phyloP scores from a whole-genome alignment of 2,329 filamentous ascomycete species.

The Penicillium digitatum region DNA sequence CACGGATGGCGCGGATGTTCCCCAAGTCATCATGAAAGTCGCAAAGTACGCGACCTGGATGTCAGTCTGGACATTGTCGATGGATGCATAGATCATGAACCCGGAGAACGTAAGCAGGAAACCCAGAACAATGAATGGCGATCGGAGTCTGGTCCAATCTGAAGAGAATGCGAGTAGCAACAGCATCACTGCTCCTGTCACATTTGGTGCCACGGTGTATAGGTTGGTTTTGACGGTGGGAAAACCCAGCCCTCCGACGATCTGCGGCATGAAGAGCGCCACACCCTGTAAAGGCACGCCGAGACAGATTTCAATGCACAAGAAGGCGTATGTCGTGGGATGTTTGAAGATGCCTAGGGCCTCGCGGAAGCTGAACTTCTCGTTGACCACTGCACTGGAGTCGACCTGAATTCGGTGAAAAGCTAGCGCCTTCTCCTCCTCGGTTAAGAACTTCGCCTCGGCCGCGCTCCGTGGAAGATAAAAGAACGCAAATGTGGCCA shows the following conservation, averaged over 20 bases:
- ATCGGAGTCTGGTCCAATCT: conserved; percentile 63
- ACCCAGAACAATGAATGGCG: conserved; percentile 69
- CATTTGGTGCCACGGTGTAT: conserved; percentile 76
- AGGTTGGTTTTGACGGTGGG: conserved; percentile 66
- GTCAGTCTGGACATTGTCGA: conserved; percentile 58
- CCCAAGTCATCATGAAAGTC: conserved; percentile 80
- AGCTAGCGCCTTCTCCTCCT: conserved; percentile 64
- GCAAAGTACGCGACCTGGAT: conserved; percentile 69
- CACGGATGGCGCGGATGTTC: conserved; percentile 69
- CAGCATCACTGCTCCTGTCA: conserved; percentile 68
- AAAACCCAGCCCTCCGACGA: conserved; percentile 53
- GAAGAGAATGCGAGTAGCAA: conserved; percentile 68
- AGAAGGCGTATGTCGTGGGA: conserved; percentile 52
- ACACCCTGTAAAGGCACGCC: conserved; percentile 58
- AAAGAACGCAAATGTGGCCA: conserved; percentile 62
- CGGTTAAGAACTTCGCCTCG: conserved; percentile 61
- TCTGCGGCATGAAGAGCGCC: conserved; percentile 56
- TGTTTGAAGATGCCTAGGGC: conserved; percentile 53
- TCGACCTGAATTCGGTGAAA: conserved; percentile 72
- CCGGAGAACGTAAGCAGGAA: conserved; percentile 72
- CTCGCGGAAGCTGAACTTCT: conserved; percentile 52
- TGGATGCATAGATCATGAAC: conserved; percentile 72
- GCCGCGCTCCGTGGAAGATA: conserved; percentile 64
- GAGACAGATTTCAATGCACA: conserved; percentile 56
- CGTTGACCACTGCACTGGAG: conserved; percentile 61